Base-by-base conservation (phyloP, 495 filamentous ascomycete genomes). In the Talaromyces borbonicus region DNA sequence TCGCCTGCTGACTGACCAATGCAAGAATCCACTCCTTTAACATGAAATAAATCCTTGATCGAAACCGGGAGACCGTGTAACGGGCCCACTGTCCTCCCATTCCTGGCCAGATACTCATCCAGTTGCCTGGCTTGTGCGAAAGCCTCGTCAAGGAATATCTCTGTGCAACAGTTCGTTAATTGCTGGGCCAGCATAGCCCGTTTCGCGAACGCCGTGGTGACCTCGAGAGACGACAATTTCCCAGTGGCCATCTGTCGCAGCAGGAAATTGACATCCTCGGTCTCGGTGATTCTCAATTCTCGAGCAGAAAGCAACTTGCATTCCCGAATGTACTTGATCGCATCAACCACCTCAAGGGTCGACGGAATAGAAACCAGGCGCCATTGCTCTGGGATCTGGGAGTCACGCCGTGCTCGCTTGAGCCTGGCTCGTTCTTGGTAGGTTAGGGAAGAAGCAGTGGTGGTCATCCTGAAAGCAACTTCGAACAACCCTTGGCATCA, bases 61-160 rank as follows among this genome's bases (percentile, higher is more conserved):
- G 73, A 79, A 19, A 85, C 77, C 0, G 82, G 82, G 6, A 87
- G 48, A 14, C 83, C 83, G 48, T 87, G 82, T 0, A 87, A 61
- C 3, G 80, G 81, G 0, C 82, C 82, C 12, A 75, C 50, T 4
- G 69, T 61, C 36, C 66, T 67, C 0, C 65, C 62, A 3, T 63
- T 64, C 24, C 53, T 55, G 5, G 51, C 49, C 4, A 75, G 48
- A 41, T 68, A 47, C 5, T 61, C 59, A 52, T 78, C 74, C 26
- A 74, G 44, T 24, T 61, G 43, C 23, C 54, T 55, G 1, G 74
- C 73, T 3, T 50, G 49, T 5, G 54, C 52, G 20, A 78, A 53
- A 0, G 72, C 73, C 22, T 65, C 52, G 12, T 69, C 59, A 9
- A 81, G 78, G 32, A 86, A 69, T 3, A 86, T 67, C 58, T 86